Percentiles rank a stretch among this genome's conserved stretches.
These are phyloP conservation scores for Pichia sp. DNA, from an alignment of 1,139 yeast genomes.

Conservation along the genomic window DNA sequence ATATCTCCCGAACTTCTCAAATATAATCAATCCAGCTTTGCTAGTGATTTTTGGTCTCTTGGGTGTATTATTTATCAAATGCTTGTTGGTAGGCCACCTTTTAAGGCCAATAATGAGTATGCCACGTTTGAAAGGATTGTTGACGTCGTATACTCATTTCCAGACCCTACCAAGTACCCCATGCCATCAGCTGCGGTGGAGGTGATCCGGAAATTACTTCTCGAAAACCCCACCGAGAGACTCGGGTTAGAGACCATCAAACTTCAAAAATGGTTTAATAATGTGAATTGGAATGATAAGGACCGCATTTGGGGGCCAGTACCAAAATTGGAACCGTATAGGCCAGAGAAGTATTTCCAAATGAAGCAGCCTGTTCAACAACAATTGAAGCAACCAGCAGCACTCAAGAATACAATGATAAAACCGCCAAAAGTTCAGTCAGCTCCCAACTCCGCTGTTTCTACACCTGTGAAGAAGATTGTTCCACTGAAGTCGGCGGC, in stretches of 20 bases:
- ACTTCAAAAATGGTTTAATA: conserved; percentile 67
- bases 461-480: neutral
- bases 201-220: conserved; percentile 47
- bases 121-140: conserved; percentile 64
- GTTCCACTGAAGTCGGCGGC: too few species aligned
- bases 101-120: conserved; percentile 70
- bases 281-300: conserved; percentile 58
- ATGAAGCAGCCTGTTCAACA: conserved; percentile 8
- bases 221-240: conserved; percentile 57
- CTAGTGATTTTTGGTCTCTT: conserved; percentile 76
- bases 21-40: conserved; percentile 63
- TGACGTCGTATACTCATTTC: conserved; percentile 59
- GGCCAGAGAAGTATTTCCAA: conserved; percentile 24
- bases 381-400: neutral
- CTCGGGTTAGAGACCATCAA: conserved; percentile 56
- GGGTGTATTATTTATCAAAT: conserved; percentile 76
- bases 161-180: conserved; percentile 27
- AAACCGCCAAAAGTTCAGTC: too few species aligned
- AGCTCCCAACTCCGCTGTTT: too few species aligned
- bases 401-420: neutral
- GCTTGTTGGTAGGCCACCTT: conserved; percentile 73
- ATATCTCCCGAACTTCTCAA: conserved; percentile 72
- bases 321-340: conserved; percentile 75
- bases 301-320: conserved; percentile 67
- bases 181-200: conserved; percentile 41